A percentile compares a stretch with the other conserved stretches of the same genome.
These are phyloP conservation scores for Teratosphaeria viscida DNA, from an alignment of 2,329 filamentous ascomycete genomes.

Conservation along the genomic window DNA sequence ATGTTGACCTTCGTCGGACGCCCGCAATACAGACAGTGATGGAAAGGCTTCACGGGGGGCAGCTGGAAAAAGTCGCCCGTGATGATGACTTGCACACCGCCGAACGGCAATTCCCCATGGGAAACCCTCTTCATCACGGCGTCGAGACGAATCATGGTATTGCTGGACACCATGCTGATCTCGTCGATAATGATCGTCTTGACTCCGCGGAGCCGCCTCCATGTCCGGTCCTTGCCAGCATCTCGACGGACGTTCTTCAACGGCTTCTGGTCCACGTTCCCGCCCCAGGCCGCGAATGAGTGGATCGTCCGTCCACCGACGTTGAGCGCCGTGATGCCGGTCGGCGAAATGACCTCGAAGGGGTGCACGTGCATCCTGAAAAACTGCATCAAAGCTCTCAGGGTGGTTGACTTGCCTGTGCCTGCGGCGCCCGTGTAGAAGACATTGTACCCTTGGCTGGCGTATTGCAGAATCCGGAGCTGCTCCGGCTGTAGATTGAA, in stretches of 20 bases:
- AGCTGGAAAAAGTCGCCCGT: slow-evolving; percentile 1
- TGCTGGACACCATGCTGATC: slow-evolving; percentile 52
- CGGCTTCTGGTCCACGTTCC: slow-evolving; percentile 34
- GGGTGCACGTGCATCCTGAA: slow-evolving; percentile 26
- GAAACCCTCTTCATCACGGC: background rate
- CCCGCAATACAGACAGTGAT: slow-evolving; percentile 30
- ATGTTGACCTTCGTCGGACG: background rate
- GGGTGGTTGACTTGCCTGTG: slow-evolving; percentile 47
- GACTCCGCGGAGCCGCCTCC: slow-evolving; percentile 18
- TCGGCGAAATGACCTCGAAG: slow-evolving; percentile 49
- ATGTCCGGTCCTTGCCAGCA: slow-evolving; percentile 11
- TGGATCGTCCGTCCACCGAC: slow-evolving; percentile 48
- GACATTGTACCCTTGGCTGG: slow-evolving; percentile 39
- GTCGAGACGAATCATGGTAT: slow-evolving; percentile 43
- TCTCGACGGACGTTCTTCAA: slow-evolving; percentile 16
- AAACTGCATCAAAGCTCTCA: slow-evolving; percentile 38
- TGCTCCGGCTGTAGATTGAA: background rate
- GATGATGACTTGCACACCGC: slow-evolving; percentile 1
- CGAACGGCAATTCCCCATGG: background rate
- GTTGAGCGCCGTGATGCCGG: slow-evolving; percentile 48
- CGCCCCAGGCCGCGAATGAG: slow-evolving; percentile 48
- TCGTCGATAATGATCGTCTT: slow-evolving; percentile 54
- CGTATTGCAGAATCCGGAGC: background rate
- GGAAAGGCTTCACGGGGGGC: slow-evolving; percentile 35
- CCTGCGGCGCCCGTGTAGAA: slow-evolving; percentile 57